Evolutionary conservation across 2,329 filamentous ascomycete genomes (phyloP), one percentile per base, ranked within the genome.

Genomic region (Fusarium mangiferae): DNA sequence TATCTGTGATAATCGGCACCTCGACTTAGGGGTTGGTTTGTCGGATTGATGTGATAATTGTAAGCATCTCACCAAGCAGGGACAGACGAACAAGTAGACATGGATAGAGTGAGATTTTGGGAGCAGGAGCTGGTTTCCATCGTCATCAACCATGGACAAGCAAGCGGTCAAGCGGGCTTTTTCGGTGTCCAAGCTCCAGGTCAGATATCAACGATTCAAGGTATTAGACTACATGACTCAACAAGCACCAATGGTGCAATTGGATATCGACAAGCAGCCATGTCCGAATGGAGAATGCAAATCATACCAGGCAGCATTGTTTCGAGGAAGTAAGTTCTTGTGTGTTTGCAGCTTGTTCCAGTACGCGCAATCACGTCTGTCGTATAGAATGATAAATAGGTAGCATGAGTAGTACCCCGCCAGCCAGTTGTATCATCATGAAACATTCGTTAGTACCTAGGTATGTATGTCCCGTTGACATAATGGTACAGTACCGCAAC

Each of bases 141-240:
- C 35, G 35, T 51, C 30, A 24, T 24, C 30, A 44, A 44, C n/a
- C 22, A 45, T 28, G 38, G 59, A 39, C 42, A 68, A 68, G 56
- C 42, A 54, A 45, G 66, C 66, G 49, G 66, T 57, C 49, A 69
- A 68, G 57, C 33, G 33, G 55, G 20, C n/a, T 11, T 48, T 62
- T 42, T 45, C 18, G 30, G 60, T 39, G 42, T 35, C 60, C 39
- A 58, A 62, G 59, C 49, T 62, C 18, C 20, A 62, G 54, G 39
- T 45, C 35, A 44, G 42, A 68, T 68, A 63, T 69, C 36, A 44
- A 63, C 64, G 42, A 48, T 60, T 48, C 46, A 63, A 55, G 46
- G 64, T 59, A 51, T 66, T 64, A 38, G 61, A 48, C 42, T 73
- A 55, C 70, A 73, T 72, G 70, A 69, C 69, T 73, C 70, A 65